Base-by-base conservation (phyloP, 2,329 filamentous ascomycete species). In the Nemania sp. region DNA sequence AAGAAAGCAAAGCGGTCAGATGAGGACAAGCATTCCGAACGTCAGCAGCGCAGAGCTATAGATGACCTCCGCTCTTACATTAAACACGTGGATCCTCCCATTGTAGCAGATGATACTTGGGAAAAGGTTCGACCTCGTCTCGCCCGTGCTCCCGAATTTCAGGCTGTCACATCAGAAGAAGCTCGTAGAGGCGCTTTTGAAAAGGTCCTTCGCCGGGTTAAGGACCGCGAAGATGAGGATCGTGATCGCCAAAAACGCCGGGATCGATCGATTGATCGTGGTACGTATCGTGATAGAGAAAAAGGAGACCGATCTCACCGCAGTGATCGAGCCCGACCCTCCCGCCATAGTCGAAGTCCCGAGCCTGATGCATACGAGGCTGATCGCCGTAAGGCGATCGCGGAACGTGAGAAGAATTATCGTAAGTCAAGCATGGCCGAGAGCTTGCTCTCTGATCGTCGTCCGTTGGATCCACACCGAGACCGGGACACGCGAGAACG, bases 351-450 rank as follows among this genome's bases (percentile, higher is more conserved):
- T 68, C 90, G 91, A 65, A 92, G 88, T 64, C 92, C 91, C n/a
- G 94, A 97, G 72, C 83, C 84, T 54, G 92, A 99, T 74, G 84
- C 90, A 17, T 99, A 99, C 72, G 94, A 97, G 73, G 94, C 92
- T 56, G 94, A 99, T 70, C 86, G 94, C 61, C 88, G 91, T 66
- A 94, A 93, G 72, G 93, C 93, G 37, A 92, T 94, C 68, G 91
- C 92, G 53, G 92, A 96, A 69, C 88, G 95, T 42, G 95, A 97
- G 75, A 88, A 92, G 61, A 92, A 95, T 65, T 95, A 96, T 74
- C 86, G 90, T 71, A 95, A 94, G 75, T 79, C 84, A 39, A 85
- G 81, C 68, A 84, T 84, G 74, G 89, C 87, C 61, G 83, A 86
- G 64, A 82, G 77, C 61, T 72, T 84, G 17, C 70, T 86, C 49